Base-by-base conservation (phyloP, 2,329 filamentous ascomycete genomes). In the Trichothecium roseum region DNA sequence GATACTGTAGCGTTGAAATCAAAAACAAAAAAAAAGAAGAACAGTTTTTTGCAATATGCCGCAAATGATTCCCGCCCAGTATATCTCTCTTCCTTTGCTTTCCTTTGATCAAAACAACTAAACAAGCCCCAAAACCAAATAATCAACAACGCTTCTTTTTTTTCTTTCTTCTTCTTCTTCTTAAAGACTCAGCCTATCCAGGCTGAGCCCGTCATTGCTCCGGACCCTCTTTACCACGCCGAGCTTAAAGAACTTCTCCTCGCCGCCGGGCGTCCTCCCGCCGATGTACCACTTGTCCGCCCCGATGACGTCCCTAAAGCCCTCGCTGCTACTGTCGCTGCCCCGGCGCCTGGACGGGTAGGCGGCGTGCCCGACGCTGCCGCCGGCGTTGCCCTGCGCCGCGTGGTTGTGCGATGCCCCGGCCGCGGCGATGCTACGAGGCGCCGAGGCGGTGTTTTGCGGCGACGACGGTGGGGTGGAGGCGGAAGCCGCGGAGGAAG, bases 241-340 rank as follows among this genome's bases (percentile, higher is more conserved):
- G 30, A 88, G 62, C 61, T 85, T 85, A 57, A 87, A 88, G 60
- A 85, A 87, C 49, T 74, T 74, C 54, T 88, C 83, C 50, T 88
- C 83, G n/a, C 83, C 83, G 2, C 62, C 69, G 1, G 82, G 81
- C 18, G 82, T 87, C 50, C 81, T 64, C 6, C 83, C 83, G 16
- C 83, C 83, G 37, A 88, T 83, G 50, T 87, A 88, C 80, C 82
- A 85, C 59, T 84, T 86, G 44, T 88, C 83, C 2, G 74, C 72
- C 3, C 79, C 81, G 33, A 77, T 57, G 26, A 78, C 78, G 41
- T 87, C 82, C 35, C 81, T 66, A 54, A 87, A 87, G 2, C 82
- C 83, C 49, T 87, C 83, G 36, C 71, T 78, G 42, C 74, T 81
- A 56, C 78, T 84, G 46, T 87, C 82, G 45, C 80, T 85, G 18